Base-by-base conservation (phyloP, 2,329 filamentous ascomycete genomes). In the Fusarium verticillioides region DNA sequence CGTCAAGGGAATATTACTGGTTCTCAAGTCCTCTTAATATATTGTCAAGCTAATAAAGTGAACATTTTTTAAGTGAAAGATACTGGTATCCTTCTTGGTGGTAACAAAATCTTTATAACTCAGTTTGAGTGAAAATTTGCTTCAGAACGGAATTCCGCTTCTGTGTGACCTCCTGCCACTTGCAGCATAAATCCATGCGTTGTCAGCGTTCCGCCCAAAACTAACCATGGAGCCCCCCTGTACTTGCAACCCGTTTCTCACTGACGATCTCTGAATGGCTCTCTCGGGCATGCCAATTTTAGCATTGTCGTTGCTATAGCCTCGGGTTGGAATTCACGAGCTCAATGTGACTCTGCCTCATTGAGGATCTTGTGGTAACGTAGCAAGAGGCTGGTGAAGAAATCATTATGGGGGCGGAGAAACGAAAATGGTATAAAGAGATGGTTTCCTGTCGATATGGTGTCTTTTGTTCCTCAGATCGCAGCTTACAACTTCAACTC, bases 81-180 rank as follows among this genome's bases (percentile, higher is more conserved):
- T n/a, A n/a, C n/a, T n/a, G n/a, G n/a, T n/a, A n/a, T n/a, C n/a
- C n/a, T n/a, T n/a, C n/a, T n/a, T n/a, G n/a, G n/a, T n/a, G n/a
- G n/a, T n/a, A n/a, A n/a, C n/a, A n/a, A n/a, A n/a, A n/a, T n/a
- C n/a, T 50, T 9, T 2, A 19, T 4, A 13, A 50, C 16, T 34
- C n/a, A 19, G 0, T 1, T 23, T 50, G 0, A 1, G 4, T 53
- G 7, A 18, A n/a, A 28, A 53, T 18, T 18, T 28, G 19, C 9
- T 7, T 2, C 9, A 12, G 16, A 43, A 19, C 26, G 37, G 37
- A 43, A 42, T 30, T 43, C 52, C 52, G 52, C 5, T 42, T 23
- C 9, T 23, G 9, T 56, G 52, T 32, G 21, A 32, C 21, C 21
- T 43, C 36, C 16, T 43, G 26, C 37, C 26, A 23, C 26, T 23